Conservation (phyloP, 108 stramenopile genomes). For the Nannochloropsis gaditana region DNA sequence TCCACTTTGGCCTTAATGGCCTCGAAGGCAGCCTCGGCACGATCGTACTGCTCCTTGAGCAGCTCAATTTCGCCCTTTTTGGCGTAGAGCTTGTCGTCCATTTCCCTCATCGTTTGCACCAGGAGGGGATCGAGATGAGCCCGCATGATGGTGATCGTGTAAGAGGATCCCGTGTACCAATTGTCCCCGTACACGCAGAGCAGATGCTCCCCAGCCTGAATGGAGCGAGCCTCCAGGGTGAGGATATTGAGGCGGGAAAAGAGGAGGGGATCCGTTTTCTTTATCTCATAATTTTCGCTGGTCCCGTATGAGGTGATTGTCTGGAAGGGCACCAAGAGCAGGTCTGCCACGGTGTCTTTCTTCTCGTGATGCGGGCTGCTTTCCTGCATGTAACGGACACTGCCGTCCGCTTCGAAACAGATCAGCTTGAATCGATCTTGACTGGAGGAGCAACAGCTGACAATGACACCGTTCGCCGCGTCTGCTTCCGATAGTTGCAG, state of each 20-base stretch:
- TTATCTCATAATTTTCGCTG: neutral
- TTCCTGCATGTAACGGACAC: neutral
- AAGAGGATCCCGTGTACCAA: neutral
- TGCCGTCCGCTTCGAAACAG: neutral
- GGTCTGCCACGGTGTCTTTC: neutral
- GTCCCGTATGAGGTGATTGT: neutral
- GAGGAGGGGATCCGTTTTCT: neutral
- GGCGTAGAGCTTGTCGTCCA: neutral
- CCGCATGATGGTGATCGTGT: neutral
- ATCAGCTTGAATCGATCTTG: neutral
- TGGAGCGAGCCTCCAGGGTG: neutral
- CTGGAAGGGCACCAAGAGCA: neutral
- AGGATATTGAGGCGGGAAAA: neutral
- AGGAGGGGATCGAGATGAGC: neutral
- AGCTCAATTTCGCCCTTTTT: neutral
- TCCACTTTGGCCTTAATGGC: neutral
- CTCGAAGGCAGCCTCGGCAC: neutral
- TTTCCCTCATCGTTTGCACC: neutral
- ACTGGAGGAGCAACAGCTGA: conserved; percentile 5
- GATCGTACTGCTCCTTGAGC: neutral
- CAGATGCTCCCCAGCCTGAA: neutral
- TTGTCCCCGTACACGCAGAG: conserved; percentile 14
- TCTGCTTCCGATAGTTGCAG: conserved; percentile 8
- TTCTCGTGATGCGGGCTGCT: neutral
- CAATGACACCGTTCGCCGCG: neutral